Evolutionary conservation across 1,284 basidiomycete genomes (phyloP).

Genomic region (Gomphus bonarii): DNA sequence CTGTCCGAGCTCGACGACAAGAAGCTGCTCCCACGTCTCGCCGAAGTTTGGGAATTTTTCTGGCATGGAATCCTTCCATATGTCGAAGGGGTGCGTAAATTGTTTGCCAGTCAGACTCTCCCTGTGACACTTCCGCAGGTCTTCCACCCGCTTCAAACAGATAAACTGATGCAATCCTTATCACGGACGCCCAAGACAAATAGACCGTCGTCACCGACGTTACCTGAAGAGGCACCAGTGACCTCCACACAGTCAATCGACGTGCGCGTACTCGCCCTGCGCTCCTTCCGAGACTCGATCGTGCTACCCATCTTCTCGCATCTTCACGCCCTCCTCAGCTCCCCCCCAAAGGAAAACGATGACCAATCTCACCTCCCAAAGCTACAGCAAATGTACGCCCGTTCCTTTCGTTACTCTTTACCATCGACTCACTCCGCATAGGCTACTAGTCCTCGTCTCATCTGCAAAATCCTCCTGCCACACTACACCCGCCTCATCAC

Average conservation of each 20-base stretch:
- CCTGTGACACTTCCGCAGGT: slow-evolving; percentile 32
- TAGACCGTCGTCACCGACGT: slow-evolving; percentile 26
- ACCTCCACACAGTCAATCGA: slow-evolving; percentile 44
- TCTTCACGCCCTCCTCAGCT: slow-evolving; percentile 43
- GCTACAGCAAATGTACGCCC: slow-evolving; percentile 61
- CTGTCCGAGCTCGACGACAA: slow-evolving; percentile 65
- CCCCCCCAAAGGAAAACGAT: slow-evolving; percentile 22
- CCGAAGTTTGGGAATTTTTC: slow-evolving; percentile 91
- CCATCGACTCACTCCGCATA: slow-evolving; percentile 19
- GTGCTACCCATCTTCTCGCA: slow-evolving; percentile 53
- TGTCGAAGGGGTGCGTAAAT: slow-evolving; percentile 61
- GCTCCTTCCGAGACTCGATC: slow-evolving; percentile 73
- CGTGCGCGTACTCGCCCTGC: slow-evolving; percentile 68
- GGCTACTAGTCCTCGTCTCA: slow-evolving; percentile 70
- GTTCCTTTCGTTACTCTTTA: neutral
- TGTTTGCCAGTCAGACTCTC: slow-evolving; percentile 3
- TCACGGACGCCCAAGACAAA: slow-evolving; percentile 51
- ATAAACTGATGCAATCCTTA: slow-evolving; percentile 54
- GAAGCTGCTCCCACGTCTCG: slow-evolving; percentile 64
- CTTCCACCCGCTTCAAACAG: slow-evolving; percentile 67
- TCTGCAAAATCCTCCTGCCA: slow-evolving; percentile 46
- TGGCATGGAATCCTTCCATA: slow-evolving; percentile 90
- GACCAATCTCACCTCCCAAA: slow-evolving; percentile 52
- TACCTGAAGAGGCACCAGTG: slow-evolving; percentile 29
- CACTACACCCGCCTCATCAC: slow-evolving; percentile 33